These are phyloP conservation scores for Paramecium bursaria DNA, from an alignment of 73 alveolate species.

Conservation along the genomic window DNA sequence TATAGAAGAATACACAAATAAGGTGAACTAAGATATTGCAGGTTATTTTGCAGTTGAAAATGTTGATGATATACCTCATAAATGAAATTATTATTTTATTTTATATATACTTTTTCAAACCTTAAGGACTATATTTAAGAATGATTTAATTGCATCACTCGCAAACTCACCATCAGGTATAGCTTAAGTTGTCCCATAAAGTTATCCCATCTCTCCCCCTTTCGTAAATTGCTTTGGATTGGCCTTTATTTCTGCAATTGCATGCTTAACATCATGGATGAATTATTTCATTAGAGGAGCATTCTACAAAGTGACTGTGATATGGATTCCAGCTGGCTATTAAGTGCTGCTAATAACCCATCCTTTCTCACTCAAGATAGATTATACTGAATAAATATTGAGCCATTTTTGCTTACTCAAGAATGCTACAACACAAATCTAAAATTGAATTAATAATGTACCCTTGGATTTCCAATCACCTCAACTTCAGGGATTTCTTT, in stretches of 20 bases:
- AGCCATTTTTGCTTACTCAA: conserved; percentile 32
- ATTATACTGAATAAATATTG: conserved; percentile 68
- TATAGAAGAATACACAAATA: conserved; percentile 10
- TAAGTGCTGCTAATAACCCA: conserved; percentile 73
- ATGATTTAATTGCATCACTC: background rate
- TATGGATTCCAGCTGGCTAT: conserved; percentile 82
- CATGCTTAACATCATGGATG: conserved; percentile 76
- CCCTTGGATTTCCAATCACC: conserved; percentile 81
- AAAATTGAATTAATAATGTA: conserved; percentile 68
- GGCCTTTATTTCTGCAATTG: conserved; percentile 76
- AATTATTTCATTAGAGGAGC: conserved; percentile 75
- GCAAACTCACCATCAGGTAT: conserved; percentile 32
- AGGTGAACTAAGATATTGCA: conserved; percentile 36
- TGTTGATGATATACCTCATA: no score
- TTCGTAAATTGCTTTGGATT: conserved; percentile 1
- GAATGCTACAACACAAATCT: conserved; percentile 27
- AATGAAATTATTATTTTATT: no score
- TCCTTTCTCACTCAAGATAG: conserved; percentile 75
- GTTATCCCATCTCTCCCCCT: conserved; percentile 56
- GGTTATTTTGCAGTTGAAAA: conserved; percentile 50
- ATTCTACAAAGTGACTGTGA: conserved; percentile 79
- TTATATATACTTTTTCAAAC: no score
- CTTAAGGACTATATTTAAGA: conserved; percentile 3
- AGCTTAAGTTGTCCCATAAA: conserved; percentile 48
- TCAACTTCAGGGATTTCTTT: conserved; percentile 79